Percentiles rank a stretch among this genome's conserved stretches.
Evolutionary conservation across 2,329 filamentous ascomycete genomes (phyloP).

Genomic region (Stemphylium lycopersici): DNA sequence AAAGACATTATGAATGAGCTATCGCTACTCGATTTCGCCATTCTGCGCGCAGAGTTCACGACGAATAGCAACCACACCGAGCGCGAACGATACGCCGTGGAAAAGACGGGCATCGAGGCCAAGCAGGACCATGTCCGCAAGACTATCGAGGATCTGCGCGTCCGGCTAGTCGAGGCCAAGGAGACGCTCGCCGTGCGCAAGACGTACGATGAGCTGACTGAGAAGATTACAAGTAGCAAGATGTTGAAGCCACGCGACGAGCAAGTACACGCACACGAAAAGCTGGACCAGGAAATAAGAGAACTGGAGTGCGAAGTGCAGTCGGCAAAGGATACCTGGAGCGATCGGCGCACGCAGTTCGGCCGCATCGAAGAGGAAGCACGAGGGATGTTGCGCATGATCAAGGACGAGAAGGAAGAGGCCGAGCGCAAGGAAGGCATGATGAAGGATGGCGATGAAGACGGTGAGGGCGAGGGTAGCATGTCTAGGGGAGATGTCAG

Average conservation of each 20-base stretch:
- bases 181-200: slow-evolving; percentile 78
- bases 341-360: slow-evolving; percentile 84
- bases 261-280: slow-evolving; percentile 75
- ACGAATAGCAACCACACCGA: slow-evolving; percentile 82
- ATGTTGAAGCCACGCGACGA: slow-evolving; percentile 84
- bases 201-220: slow-evolving; percentile 84
- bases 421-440: slow-evolving; percentile 81
- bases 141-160: slow-evolving; percentile 73
- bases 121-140: slow-evolving; percentile 79
- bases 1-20: slow-evolving; percentile 90
- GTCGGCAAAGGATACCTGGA: slow-evolving; percentile 82
- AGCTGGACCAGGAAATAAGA: slow-evolving; percentile 85
- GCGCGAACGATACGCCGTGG: slow-evolving; percentile 79
- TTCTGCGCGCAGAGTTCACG: slow-evolving; percentile 87
- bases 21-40: slow-evolving; percentile 82
- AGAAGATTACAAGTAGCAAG: slow-evolving; percentile 82
- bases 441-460: slow-evolving; percentile 52
- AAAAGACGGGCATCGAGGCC: slow-evolving; percentile 78
- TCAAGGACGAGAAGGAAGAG: slow-evolving; percentile 94
- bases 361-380: slow-evolving; percentile 88
- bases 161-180: slow-evolving; percentile 70
- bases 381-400: slow-evolving; percentile 81
- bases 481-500: slow-evolving; percentile 48
- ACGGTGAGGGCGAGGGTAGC: slow-evolving; percentile 49
- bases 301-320: slow-evolving; percentile 85